Evolutionary conservation across 2,329 filamentous ascomycete genomes (phyloP), one percentile per base, ranked within the genome.

Genomic region (Pyrenophora teres): DNA sequence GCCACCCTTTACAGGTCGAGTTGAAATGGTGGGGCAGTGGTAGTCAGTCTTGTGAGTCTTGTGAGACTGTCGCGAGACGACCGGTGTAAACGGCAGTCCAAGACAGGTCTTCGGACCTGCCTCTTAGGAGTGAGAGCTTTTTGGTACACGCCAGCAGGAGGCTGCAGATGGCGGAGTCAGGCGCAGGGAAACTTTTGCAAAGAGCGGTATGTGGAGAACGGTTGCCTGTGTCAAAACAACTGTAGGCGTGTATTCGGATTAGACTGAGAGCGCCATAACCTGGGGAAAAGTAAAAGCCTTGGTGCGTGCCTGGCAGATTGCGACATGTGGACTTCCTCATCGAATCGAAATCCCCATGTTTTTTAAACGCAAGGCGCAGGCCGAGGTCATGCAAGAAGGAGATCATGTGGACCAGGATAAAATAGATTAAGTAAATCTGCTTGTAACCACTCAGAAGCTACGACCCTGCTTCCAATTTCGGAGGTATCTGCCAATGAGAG

Each of bases 31-130:
- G 27, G 27, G 27, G 27, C 27, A 12, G 27, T 30, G 9, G 27
- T 30, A 30, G 27, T 35, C 46, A 44, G 48, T 36, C 27, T 25
- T 44, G 23, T 25, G 25, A 57, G 60, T 60, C 66, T 57, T 55
- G 64, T 67, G 65, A 64, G 56, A 44, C 50, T 25, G 40, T 52
- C 63, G 58, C 62, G 51, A 60, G 59, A 58, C 59, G 32, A 36
- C 16, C 38, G 46, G 41, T 37, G 40, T 40, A 25, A 47, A 48
- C 15, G 31, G 39, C 35, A 39, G 31, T 30, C 43, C 40, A 35
- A 37, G 16, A 47, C 13, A 19, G 25, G 18, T 51, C 6, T 37
- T 33, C 39, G 35, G 44, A 60, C 59, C 59, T 62, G 53, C 59
- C 59, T 36, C 31, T 54, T 56, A 32, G 23, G 42, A 45, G 13